Evolutionary conservation across 768 basidiomycete species (phyloP).

Genomic region (Phanerochaete carnosa): DNA sequence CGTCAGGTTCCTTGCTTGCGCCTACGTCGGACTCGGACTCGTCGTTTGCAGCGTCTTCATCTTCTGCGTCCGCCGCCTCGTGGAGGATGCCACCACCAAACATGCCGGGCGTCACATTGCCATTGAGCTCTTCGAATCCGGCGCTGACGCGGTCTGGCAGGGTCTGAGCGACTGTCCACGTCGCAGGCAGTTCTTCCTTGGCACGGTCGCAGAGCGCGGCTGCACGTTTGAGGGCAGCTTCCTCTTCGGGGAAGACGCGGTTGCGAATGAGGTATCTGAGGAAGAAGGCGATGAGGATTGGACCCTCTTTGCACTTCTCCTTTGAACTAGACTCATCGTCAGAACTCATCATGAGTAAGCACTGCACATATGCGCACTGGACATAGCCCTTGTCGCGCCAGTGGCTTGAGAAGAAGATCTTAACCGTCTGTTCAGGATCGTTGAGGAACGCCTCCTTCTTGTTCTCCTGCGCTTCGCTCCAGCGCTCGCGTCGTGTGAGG

Average conservation of each 20-base stretch:
- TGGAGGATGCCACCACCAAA: slow-evolving; percentile 9
- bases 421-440: slow-evolving; percentile 55
- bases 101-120: slow-evolving; percentile 18
- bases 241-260: slow-evolving; percentile 50
- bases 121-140: slow-evolving; percentile 50
- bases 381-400: slow-evolving; percentile 66
- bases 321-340: slow-evolving; percentile 1
- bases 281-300: slow-evolving; percentile 58
- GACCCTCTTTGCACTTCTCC: slow-evolving; percentile 43
- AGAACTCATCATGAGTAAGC: background rate
- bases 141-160: slow-evolving; percentile 49
- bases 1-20: slow-evolving; percentile 14
- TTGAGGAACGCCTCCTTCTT: slow-evolving; percentile 46
- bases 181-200: slow-evolving; percentile 47
- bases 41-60: slow-evolving; percentile 15
- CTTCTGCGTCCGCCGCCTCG: slow-evolving; percentile 15
- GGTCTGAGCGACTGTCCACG: slow-evolving; percentile 40
- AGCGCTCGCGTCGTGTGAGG: slow-evolving; percentile 17
- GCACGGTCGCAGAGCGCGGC: slow-evolving; percentile 42
- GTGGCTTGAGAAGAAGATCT: slow-evolving; percentile 68
- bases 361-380: slow-evolving; percentile 43
- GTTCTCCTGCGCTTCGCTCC: slow-evolving; percentile 11
- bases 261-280: slow-evolving; percentile 57
- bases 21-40: slow-evolving; percentile 30
- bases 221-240: slow-evolving; percentile 44